Evolutionary conservation across 2,329 filamentous ascomycete species (phyloP).

Genomic region (Emmonsia crescens): DNA sequence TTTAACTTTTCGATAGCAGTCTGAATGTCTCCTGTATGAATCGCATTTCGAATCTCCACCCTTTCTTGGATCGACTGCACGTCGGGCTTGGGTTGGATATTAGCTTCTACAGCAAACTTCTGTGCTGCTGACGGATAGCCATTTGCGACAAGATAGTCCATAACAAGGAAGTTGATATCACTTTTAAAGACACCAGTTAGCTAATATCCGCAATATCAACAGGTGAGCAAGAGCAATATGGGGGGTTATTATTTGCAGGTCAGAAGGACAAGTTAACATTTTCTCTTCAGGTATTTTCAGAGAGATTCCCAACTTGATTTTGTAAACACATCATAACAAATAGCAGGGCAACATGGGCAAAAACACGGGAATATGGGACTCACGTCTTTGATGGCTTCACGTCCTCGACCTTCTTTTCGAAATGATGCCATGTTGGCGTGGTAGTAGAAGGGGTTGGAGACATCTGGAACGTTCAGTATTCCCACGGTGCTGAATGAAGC

Average conservation of each 20-base stretch:
- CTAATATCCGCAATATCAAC: slow-evolving; percentile 6
- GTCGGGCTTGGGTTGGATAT: slow-evolving; percentile 64
- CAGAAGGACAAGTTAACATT: slow-evolving; percentile 68
- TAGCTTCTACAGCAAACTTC: slow-evolving; percentile 89
- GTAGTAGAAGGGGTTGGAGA: slow-evolving; percentile 62
- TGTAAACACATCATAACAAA: slow-evolving; percentile 59
- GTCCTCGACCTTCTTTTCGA: slow-evolving; percentile 72
- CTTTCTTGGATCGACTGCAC: slow-evolving; percentile 63
- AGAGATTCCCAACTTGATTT: slow-evolving; percentile 99
- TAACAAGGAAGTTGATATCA: slow-evolving; percentile 88
- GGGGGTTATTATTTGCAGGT: slow-evolving; percentile 27
- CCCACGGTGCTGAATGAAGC: slow-evolving; percentile 11
- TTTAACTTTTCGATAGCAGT: slow-evolving; percentile 79
- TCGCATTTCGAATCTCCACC: slow-evolving; percentile 72
- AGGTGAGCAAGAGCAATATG: slow-evolving; percentile 4
- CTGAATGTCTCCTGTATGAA: slow-evolving; percentile 77
- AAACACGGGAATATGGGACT: slow-evolving; percentile 28
- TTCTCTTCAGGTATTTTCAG: slow-evolving; percentile 91
- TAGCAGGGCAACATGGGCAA: slow-evolving; percentile 1
- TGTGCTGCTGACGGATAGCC: slow-evolving; percentile 87
- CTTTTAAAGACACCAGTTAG: slow-evolving; percentile 40
- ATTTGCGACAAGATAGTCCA: slow-evolving; percentile 94
- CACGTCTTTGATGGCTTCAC: slow-evolving; percentile 86
- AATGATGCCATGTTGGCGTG: slow-evolving; percentile 59
- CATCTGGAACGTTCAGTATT: slow-evolving; percentile 37